Evolutionary conservation across 208 protist species (phyloP), one percentile per base, ranked within the genome.

Genomic region (Trypanosoma caninum): DNA sequence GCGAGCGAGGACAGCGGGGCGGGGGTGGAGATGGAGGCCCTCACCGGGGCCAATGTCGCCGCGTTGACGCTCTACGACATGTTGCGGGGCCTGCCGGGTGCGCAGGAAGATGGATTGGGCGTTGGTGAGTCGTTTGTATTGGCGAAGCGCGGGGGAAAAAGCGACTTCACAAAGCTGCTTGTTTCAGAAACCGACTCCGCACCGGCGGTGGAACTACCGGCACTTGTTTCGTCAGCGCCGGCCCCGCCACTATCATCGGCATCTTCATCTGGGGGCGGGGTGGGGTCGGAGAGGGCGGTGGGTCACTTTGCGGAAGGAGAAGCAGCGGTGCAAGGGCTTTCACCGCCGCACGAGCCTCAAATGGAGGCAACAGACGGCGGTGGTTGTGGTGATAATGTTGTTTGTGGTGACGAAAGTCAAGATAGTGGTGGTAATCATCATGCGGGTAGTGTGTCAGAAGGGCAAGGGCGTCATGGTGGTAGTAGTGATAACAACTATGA

Each of bases 1-100:
- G 87, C 87, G 16, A 94, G 81, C 11, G 71, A 82, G n/a, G 82
- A 93, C 46, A 59, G 48, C 45, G 93, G 84, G 56, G 89, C 89
- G 0, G 94, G 96, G 3, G 95, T 98, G n/a, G 97, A 99, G 78
- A 98, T 98, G 94, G 96, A 98, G 75, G 95, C 96, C 14, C 64
- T 98, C n/a, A 97, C 93, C 0, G 96, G 92, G 9, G 93, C 91
- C 3, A 88, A 72, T 4, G 75, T 97, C 27, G 85, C 95, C 14
- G 83, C 80, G 38, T 61, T 98, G 8, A 97, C 90, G 3, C 60
- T 94, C 7, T 94, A 94, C 70, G 88, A 94, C 68, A 94, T 94
- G 88, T 67, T 94, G 31, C 84, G 83, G 34, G 68, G 74, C 1
- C 44, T 92, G 4, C 80, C 84, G 0, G 79, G 84, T 2, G 79